Percentiles rank a stretch among this genome's conserved stretches.
Conservation (phyloP, 1,284 basidiomycete genomes). For the Moesziomyces antarcticus region DNA sequence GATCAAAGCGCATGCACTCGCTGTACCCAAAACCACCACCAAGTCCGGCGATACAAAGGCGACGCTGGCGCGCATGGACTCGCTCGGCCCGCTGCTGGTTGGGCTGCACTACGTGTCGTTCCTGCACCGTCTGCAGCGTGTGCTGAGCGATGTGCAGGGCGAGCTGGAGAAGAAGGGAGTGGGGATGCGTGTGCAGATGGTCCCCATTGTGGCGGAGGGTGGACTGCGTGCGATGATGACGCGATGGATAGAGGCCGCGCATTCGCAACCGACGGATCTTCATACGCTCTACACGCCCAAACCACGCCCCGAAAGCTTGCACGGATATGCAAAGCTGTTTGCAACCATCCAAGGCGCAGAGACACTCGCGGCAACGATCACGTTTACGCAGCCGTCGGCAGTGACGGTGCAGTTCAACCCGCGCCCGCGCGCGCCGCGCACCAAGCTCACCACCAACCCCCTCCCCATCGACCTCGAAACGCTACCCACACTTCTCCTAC, state of each 20-base stretch:
- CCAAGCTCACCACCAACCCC: too few relatives aligned
- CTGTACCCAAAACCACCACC: constrained; percentile 17
- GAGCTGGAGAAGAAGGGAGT: not conserved
- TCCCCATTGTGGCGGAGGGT: constrained; percentile 2
- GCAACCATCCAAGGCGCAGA: not conserved
- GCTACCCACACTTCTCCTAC: too few relatives aligned
- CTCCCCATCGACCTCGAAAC: too few relatives aligned
- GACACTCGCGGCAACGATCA: constrained; percentile 12
- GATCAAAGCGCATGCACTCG: constrained; percentile 20
- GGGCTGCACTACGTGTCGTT: constrained; percentile 48
- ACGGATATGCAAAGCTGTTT: constrained; percentile 19
- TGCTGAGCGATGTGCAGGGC: constrained; percentile 9
- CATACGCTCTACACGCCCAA: constrained; percentile 1
- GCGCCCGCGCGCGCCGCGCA: too few relatives aligned
- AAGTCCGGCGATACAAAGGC: constrained; percentile 5
- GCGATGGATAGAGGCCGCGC: not conserved
- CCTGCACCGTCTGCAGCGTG: constrained; percentile 10
- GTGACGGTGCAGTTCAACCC: too few relatives aligned
- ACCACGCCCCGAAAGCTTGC: not conserved
- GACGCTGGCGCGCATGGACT: constrained; percentile 13
- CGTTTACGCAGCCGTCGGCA: constrained; percentile 16
- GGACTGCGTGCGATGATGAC: not conserved
- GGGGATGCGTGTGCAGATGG: constrained; percentile 6
- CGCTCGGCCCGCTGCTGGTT: constrained; percentile 22
- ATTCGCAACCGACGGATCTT: not conserved